A percentile compares a stretch with the other conserved stretches of the same genome.
Conservation (phyloP, 345 rosid species). For the Mangifera indica region DNA sequence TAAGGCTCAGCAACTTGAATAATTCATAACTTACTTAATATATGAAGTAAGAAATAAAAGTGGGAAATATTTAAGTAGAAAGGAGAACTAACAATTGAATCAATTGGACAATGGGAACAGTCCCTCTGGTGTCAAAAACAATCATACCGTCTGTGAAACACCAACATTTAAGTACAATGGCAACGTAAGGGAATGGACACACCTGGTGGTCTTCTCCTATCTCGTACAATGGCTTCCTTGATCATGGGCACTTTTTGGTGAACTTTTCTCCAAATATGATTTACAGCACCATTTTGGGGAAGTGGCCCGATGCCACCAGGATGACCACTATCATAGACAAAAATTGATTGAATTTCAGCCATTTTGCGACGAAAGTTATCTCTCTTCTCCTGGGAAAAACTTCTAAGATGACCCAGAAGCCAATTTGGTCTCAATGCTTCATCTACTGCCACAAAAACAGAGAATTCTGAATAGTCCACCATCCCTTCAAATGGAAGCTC, state of each 20-base stretch:
- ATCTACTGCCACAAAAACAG: conserved; percentile 63
- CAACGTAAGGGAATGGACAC: conserved; percentile 70
- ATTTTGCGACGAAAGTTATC: conserved; percentile 54
- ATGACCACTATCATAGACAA: conserved; percentile 63
- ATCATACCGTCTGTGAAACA: background rate
- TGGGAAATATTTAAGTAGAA: background rate
- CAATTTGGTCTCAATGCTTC: conserved; percentile 77
- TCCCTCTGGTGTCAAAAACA: background rate
- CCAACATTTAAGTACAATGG: conserved; percentile 59
- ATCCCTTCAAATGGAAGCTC: conserved; percentile 95
- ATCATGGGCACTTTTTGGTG: conserved; percentile 69
- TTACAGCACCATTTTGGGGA: conserved; percentile 75
- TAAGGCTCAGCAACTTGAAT: background rate
- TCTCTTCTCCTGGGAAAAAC: conserved; percentile 48
- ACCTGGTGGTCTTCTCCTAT: conserved; percentile 69
- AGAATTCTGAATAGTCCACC: conserved; percentile 68
- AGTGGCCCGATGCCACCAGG: conserved; percentile 70
- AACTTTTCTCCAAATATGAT: conserved; percentile 83
- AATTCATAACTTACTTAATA: background rate
- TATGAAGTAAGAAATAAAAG: background rate
- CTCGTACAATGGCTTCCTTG: conserved; percentile 68
- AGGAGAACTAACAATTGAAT: background rate
- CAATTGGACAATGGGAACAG: background rate
- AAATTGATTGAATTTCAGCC: conserved; percentile 57
- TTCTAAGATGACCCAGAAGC: conserved; percentile 62